Evolutionary conservation across 2,329 filamentous ascomycete species (phyloP), one percentile per base, ranked within the genome.

Genomic region (Diaporthe longicolla): DNA sequence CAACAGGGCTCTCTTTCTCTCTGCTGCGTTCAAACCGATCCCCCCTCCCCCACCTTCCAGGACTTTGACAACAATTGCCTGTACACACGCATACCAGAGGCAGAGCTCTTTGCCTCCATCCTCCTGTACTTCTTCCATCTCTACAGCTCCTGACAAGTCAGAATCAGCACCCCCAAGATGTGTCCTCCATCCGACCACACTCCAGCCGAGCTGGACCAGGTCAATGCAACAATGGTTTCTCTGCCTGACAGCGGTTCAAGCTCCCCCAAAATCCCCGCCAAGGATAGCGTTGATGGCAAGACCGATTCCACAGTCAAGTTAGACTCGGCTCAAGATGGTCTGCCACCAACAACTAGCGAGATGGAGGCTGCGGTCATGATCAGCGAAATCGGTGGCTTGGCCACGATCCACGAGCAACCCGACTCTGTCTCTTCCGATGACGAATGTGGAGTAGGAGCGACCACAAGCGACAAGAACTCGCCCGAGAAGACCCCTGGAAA

Each of bases 241-340:
- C 73, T 73, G 13, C 70, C 73, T 29, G 61, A 69, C 24, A 69
- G 70, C 26, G 21, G 21, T 13, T 6, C 61, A 6, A 21, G 32
- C 29, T 55, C 69, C 55, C 61, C 54, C 32, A 10, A 17, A 7
- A 13, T 26, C 66, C 45, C 19, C 21, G 15, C 26, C 8, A 26
- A 13, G 26, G 43, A 45, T 4, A 40, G 15, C 6, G 29, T 48
- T 21, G 5, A 19, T 17, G 26, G 6, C 26, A 9, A 61, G 9
- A 13, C 17, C 48, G 6, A 32, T 24, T 26, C 15, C 5, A 9
- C 9, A 1, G 21, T 17, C 55, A 17, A 63, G 2, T 1, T n/a
- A 5, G 45, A 50, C 24, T 24, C 61, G 8, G 32, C 32, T 8
- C 21, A 66, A 13, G 29, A 52, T 37, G 45, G 7, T 19, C 61